Evolutionary conservation across 305 asterid genomes (phyloP).

Genomic region (Ilex paraguariensis): DNA sequence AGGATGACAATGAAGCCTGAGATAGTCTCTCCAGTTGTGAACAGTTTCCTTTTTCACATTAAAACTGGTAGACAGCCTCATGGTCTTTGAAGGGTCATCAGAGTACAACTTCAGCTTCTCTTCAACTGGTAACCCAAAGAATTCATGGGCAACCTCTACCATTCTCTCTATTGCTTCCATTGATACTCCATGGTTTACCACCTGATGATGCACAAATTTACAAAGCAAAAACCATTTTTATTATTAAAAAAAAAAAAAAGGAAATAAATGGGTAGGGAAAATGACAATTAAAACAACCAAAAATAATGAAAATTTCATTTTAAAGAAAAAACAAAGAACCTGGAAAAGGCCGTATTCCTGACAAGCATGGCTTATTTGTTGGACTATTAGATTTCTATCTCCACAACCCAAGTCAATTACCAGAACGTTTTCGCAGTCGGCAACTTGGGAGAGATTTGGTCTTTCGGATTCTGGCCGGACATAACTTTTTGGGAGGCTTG

Average conservation of each 20-base stretch:
- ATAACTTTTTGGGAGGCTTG: conserved; percentile 60
- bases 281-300: too few relatives aligned
- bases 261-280: too few relatives aligned
- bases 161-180: conserved; percentile 41
- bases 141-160: conserved; percentile 51
- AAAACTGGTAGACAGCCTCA: conserved; percentile 78
- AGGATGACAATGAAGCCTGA: conserved; percentile 87
- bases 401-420: conserved; percentile 50
- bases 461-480: conserved; percentile 78
- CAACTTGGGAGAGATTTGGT: conserved; percentile 55
- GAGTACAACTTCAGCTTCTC: conserved; percentile 89
- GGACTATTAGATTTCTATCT: conserved; percentile 29
- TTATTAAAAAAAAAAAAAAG: too few relatives aligned
- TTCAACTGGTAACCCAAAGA: conserved; percentile 61
- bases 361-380: conserved; percentile 61
- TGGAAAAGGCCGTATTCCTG: conserved; percentile 71
- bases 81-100: conserved; percentile 75
- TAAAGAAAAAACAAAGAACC: conserved; percentile 28
- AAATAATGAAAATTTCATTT: too few relatives aligned
- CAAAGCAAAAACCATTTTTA: neutral
- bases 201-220: conserved; percentile 29
- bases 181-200: conserved; percentile 72
- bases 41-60: conserved; percentile 77
- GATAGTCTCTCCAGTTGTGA: conserved; percentile 92
- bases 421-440: conserved; percentile 48